phyloP scores from a whole-genome alignment of 1,139 yeast genomes.

The Suhomyces taliae region DNA sequence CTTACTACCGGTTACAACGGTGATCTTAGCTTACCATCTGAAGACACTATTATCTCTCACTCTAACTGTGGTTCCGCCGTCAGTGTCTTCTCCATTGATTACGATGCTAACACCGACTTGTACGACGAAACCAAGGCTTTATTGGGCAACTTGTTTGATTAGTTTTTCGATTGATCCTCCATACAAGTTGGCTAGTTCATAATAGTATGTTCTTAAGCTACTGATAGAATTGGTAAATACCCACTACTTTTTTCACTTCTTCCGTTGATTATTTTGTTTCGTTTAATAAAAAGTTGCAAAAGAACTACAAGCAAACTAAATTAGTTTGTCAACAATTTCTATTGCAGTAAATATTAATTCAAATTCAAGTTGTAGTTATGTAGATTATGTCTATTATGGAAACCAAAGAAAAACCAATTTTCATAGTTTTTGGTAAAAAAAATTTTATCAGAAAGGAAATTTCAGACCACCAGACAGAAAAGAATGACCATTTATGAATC shows the following conservation, averaged over 20 bases:
- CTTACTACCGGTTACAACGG: conserved; percentile 33
- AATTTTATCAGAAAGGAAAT: too few relatives aligned
- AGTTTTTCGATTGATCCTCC: not conserved
- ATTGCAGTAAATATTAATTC: too few relatives aligned
- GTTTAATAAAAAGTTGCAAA: not conserved
- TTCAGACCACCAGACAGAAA: too few relatives aligned
- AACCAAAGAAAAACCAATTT: too few relatives aligned
- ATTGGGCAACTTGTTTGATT: conserved; percentile 15
- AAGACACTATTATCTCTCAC: conserved; percentile 24
- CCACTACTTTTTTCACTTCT: conserved; percentile 2
- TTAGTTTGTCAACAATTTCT: too few relatives aligned
- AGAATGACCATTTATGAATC: too few relatives aligned
- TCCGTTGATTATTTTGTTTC: conserved; percentile 1
- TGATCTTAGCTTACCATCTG: conserved; percentile 39
- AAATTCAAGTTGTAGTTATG: too few relatives aligned
- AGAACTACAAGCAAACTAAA: too few relatives aligned
- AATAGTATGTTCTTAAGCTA: not conserved
- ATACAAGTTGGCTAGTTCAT: not conserved
- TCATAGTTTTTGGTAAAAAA: too few relatives aligned
- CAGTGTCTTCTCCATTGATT: conserved; percentile 43
- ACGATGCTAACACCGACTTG: conserved; percentile 36
- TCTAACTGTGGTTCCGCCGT: conserved; percentile 35
- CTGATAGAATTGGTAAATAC: not conserved
- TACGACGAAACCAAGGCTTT: conserved; percentile 25
- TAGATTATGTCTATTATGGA: too few relatives aligned